Percentiles rank a stretch among this genome's conserved stretches.
Conservation (phyloP, 495 filamentous ascomycete genomes). For the Poronia punctata region DNA sequence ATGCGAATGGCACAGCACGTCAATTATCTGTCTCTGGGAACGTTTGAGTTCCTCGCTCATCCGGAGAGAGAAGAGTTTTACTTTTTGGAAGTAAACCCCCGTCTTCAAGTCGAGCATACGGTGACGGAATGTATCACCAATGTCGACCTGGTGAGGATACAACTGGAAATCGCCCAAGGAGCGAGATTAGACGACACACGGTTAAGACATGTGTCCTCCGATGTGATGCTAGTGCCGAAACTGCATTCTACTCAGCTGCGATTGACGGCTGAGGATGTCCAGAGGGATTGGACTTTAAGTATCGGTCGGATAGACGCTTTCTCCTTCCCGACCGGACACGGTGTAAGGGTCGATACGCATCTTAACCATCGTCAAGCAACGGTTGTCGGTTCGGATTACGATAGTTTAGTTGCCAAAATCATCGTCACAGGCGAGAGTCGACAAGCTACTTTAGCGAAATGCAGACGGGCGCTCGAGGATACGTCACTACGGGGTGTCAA, state of each 20-base stretch:
- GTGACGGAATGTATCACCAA: constrained; percentile 53
- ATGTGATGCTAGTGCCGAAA: constrained; percentile 25
- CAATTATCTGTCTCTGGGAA: constrained; percentile 51
- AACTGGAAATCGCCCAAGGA: constrained; percentile 51
- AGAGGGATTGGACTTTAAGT: constrained; percentile 47
- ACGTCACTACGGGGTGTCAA: constrained; percentile 47
- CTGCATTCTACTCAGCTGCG: constrained; percentile 50
- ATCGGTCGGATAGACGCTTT: constrained; percentile 52
- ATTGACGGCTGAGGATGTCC: constrained; percentile 50
- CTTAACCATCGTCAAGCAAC: constrained; percentile 32
- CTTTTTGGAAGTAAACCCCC: constrained; percentile 60
- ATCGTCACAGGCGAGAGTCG: constrained; percentile 50
- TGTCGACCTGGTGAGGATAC: constrained; percentile 51
- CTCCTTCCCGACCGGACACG: constrained; percentile 46
- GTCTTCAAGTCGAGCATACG: constrained; percentile 59
- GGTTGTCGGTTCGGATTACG: constrained; percentile 49
- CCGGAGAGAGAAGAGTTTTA: constrained; percentile 46
- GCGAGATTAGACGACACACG: constrained; percentile 34
- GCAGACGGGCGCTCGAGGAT: constrained; percentile 47
- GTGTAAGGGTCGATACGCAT: constrained; percentile 51
- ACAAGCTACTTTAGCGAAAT: constrained; percentile 44
- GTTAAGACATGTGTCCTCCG: constrained; percentile 22
- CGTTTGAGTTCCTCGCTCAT: constrained; percentile 56
- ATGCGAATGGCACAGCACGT: constrained; percentile 40
- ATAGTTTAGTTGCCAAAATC: constrained; percentile 55